These are phyloP conservation scores for Cutaneotrichosporon cutaneum DNA, from an alignment of 1,284 basidiomycete species.

Conservation along the genomic window DNA sequence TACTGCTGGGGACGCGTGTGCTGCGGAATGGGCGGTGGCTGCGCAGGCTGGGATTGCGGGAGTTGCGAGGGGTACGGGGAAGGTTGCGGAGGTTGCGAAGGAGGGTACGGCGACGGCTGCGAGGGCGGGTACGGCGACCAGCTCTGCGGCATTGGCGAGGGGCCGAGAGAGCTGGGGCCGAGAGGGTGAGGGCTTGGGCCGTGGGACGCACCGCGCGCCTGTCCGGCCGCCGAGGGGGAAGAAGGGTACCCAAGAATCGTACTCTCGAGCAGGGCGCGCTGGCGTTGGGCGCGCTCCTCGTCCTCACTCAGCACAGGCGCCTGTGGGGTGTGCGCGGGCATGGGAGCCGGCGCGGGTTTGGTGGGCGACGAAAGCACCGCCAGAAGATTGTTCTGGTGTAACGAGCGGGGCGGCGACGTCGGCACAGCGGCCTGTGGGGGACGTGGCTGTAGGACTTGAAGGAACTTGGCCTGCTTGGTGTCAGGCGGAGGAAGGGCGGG, in stretches of 20 bases:
- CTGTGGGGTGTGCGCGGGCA: background rate
- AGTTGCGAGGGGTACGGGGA: background rate
- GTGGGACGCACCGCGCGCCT: background rate
- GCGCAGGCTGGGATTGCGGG: background rate
- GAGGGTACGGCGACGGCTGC: background rate
- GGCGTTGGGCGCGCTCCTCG: constrained; percentile 9
- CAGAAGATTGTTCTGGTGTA: constrained; percentile 21
- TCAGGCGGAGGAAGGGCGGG: constrained; percentile 8
- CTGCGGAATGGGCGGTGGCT: background rate
- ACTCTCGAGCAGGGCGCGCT: constrained; percentile 12
- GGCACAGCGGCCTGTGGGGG: background rate
- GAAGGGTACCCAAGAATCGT: background rate
- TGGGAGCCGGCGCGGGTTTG: background rate
- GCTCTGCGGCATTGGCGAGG: constrained; percentile 1
- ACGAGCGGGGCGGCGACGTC: constrained; percentile 6
- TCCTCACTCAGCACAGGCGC: background rate
- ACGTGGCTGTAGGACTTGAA: constrained; percentile 10
- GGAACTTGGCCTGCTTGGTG: constrained; percentile 21
- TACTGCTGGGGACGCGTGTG: background rate
- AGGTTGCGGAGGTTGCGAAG: background rate
- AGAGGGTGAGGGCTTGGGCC: background rate
- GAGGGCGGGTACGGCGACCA: background rate
- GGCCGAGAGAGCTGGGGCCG: background rate
- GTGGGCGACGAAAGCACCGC: constrained; percentile 19
- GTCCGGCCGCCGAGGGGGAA: background rate